Percentiles rank a stretch among this genome's conserved stretches.
Evolutionary conservation across 2,329 filamentous ascomycete genomes (phyloP).

Genomic region (Rutstroemia sp.): DNA sequence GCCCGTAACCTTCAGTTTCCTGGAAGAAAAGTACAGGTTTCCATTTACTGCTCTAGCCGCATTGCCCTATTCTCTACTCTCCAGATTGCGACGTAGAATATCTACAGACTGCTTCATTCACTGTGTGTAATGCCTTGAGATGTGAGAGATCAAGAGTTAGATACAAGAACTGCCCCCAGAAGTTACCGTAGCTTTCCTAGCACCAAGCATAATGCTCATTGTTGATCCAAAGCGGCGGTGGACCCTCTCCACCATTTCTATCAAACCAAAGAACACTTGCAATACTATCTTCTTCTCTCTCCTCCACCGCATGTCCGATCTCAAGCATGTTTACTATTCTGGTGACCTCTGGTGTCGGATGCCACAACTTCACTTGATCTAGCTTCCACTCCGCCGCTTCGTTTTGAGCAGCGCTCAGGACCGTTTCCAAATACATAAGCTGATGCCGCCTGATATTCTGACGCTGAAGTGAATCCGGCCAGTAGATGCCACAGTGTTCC

Average conservation of each 20-base stretch:
- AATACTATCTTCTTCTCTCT: constrained; percentile 57
- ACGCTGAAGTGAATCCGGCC: neutral
- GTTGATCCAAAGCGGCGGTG: constrained; percentile 57
- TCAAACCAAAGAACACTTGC: constrained; percentile 64
- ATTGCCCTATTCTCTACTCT: no score
- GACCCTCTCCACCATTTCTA: constrained; percentile 35
- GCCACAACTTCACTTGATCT: constrained; percentile 71
- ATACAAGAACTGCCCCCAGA: no score
- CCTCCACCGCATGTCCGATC: constrained; percentile 41
- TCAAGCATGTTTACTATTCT: constrained; percentile 39
- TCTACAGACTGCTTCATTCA: no score
- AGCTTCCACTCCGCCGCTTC: constrained; percentile 67
- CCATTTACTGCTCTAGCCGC: no score
- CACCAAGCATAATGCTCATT: constrained; percentile 70
- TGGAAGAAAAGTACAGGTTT: no score
- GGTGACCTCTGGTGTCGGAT: constrained; percentile 52
- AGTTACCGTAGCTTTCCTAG: neutral
- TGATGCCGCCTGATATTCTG: neutral
- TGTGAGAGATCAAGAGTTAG: no score
- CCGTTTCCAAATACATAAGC: constrained; percentile 44
- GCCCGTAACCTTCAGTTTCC: no score
- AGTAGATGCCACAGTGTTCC: neutral
- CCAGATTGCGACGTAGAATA: no score
- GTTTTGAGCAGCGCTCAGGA: constrained; percentile 58
- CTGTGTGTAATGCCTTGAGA: no score